Conservation (phyloP, 1,284 basidiomycete genomes). For the Malassezia arunalokei region DNA sequence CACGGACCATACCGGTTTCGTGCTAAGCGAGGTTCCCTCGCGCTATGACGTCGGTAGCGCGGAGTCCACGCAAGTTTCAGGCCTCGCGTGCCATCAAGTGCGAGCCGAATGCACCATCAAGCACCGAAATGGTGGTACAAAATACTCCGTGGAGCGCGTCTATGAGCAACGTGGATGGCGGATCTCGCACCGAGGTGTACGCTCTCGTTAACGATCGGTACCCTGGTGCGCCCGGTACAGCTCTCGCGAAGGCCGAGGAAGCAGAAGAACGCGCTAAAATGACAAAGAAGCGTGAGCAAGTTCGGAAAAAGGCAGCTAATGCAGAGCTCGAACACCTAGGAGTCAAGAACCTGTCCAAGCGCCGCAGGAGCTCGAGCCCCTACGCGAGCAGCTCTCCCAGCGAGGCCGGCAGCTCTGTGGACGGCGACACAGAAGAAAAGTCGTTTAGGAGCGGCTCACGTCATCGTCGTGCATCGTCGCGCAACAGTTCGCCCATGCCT, state of each 20-base stretch:
- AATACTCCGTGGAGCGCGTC: constrained; percentile 5
- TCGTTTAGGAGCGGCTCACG: not conserved
- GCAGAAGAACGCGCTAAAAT: constrained; percentile 21
- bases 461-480: constrained; percentile 1
- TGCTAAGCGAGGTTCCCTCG: not conserved
- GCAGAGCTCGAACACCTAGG: constrained; percentile 37
- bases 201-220: constrained; percentile 39
- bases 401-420: not conserved
- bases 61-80: constrained; percentile 6
- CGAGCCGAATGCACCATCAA: not conserved
- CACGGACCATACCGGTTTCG: not conserved
- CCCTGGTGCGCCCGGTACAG: constrained; percentile 35
- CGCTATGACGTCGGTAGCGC: not conserved
- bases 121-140: constrained; percentile 1
- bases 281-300: constrained; percentile 24
- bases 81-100: constrained; percentile 4
- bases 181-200: constrained; percentile 16
- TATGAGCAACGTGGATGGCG: constrained; percentile 1
- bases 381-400: constrained; percentile 17
- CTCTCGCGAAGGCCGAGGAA: constrained; percentile 29
- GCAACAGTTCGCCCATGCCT: constrained; percentile 6
- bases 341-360: constrained; percentile 31
- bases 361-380: constrained; percentile 37
- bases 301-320: constrained; percentile 25
- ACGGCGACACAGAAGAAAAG: constrained; percentile 6